Percentiles rank a stretch among this genome's conserved stretches.
These are phyloP conservation scores for Dryadomyces quercivorus DNA, from an alignment of 2,329 filamentous ascomycete genomes.

Conservation along the genomic window DNA sequence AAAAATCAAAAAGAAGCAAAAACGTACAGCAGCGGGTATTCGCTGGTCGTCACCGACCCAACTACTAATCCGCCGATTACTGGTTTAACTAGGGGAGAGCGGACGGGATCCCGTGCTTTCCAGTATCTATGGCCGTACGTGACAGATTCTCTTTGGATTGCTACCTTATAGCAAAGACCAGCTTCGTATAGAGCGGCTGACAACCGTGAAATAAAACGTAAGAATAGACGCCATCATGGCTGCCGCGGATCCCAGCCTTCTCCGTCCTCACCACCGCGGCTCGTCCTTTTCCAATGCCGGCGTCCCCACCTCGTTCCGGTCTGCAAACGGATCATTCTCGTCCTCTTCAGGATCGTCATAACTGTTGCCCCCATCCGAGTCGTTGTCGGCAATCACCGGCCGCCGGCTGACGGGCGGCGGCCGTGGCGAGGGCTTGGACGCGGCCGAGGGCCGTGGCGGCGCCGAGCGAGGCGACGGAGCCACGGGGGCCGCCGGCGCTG, in stretches of 20 bases:
- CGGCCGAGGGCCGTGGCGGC: constrained; percentile 31
- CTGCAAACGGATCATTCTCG: constrained; percentile 79
- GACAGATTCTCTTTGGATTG: not conserved
- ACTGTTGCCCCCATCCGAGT: constrained; percentile 42
- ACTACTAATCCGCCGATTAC: constrained; percentile 1
- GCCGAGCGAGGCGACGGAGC: constrained; percentile 20
- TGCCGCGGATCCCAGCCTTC: too few relatives aligned
- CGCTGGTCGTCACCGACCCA: constrained; percentile 2
- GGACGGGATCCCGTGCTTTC: constrained; percentile 4
- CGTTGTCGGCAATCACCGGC: constrained; percentile 19
- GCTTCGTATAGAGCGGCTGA: too few relatives aligned
- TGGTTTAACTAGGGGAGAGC: constrained; percentile 1
- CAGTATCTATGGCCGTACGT: constrained; percentile 6
- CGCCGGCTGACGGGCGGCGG: constrained; percentile 25
- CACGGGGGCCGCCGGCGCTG: constrained; percentile 19
- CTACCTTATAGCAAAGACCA: not conserved
- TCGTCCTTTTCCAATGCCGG: constrained; percentile 26
- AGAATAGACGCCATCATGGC: too few relatives aligned
- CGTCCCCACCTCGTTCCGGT: constrained; percentile 55
- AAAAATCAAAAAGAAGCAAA: not conserved
- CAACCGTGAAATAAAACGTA: too few relatives aligned
- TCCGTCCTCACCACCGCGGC: constrained; percentile 17
- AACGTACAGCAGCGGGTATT: constrained; percentile 3
- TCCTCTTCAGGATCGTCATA: constrained; percentile 59
- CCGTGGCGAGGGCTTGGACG: constrained; percentile 37